Evolutionary conservation across 1,139 yeast genomes (phyloP).

Genomic region (Candida glucosophila): DNA sequence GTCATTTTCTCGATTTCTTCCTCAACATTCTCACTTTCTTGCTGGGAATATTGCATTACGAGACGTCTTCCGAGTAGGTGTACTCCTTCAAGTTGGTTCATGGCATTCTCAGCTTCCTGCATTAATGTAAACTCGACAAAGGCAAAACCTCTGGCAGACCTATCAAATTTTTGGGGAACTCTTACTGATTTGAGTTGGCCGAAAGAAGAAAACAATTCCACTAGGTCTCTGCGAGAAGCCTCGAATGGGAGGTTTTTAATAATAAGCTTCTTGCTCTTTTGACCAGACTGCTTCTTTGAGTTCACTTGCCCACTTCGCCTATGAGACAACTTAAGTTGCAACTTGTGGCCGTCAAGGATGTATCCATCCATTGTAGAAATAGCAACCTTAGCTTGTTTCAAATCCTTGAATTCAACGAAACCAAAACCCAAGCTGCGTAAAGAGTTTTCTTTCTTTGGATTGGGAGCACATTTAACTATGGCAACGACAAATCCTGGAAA

Average conservation of each 20-base stretch:
- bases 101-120: conserved; percentile 93
- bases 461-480: conserved; percentile 81
- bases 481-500: conserved; percentile 78
- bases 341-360: conserved; percentile 79
- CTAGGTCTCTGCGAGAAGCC: conserved; percentile 84
- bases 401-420: conserved; percentile 78
- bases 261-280: conserved; percentile 61
- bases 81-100: conserved; percentile 89
- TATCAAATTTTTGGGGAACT: conserved; percentile 93
- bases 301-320: conserved; percentile 41
- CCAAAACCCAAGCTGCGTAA: conserved; percentile 94
- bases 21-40: conserved; percentile 75
- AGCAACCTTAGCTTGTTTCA: conserved; percentile 73
- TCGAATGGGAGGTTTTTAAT: conserved; percentile 97
- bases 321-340: conserved; percentile 82
- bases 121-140: conserved; percentile 85
- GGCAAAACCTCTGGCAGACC: conserved; percentile 94
- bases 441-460: conserved; percentile 61
- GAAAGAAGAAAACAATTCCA: conserved; percentile 84
- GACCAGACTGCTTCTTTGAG: conserved; percentile 14
- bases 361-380: conserved; percentile 67
- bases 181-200: conserved; percentile 93
- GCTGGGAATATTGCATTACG: conserved; percentile 91
- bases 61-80: conserved; percentile 93
- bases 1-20: conserved; percentile 89